Percentiles rank a stretch among this genome's conserved stretches.
Evolutionary conservation across 148 eudicot species (phyloP).

Genomic region (Fagopyrum homotropicum): DNA sequence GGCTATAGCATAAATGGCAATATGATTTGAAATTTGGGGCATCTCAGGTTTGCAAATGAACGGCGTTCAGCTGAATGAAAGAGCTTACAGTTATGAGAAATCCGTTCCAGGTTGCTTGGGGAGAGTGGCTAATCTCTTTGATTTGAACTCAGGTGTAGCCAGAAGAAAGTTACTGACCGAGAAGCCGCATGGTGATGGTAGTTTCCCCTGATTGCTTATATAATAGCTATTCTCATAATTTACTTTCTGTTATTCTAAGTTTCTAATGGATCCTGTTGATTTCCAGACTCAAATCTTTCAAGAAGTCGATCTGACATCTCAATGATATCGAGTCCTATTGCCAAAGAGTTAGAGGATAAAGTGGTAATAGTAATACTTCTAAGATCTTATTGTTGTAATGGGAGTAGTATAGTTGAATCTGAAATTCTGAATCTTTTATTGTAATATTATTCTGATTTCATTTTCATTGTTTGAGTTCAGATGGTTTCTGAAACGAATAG

Average conservation of each 20-base stretch:
- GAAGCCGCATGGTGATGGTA: conserved; percentile 43
- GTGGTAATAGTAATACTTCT: conserved; percentile 48
- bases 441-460: background rate
- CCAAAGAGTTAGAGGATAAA: conserved; percentile 52
- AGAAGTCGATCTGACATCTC: conserved; percentile 60
- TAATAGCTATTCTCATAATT: background rate
- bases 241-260: background rate
- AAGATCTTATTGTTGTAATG: background rate
- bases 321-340: conserved; percentile 32
- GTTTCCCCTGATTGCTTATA: background rate
- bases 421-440: conserved; percentile 3
- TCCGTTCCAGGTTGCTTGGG: conserved; percentile 76
- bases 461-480: conserved; percentile 31
- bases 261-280: conserved; percentile 10
- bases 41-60: conserved; percentile 42
- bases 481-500: conserved; percentile 48
- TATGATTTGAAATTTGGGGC: conserved; percentile 8
- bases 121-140: conserved; percentile 82
- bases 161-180: conserved; percentile 66
- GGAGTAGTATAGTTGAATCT: background rate
- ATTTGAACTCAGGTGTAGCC: conserved; percentile 45
- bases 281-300: conserved; percentile 55
- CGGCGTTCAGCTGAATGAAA: conserved; percentile 41
- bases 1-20: background rate
- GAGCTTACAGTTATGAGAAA: conserved; percentile 29